These are phyloP conservation scores for Butyriboletus appendiculatus DNA, from an alignment of 1,284 basidiomycete genomes.

Conservation along the genomic window DNA sequence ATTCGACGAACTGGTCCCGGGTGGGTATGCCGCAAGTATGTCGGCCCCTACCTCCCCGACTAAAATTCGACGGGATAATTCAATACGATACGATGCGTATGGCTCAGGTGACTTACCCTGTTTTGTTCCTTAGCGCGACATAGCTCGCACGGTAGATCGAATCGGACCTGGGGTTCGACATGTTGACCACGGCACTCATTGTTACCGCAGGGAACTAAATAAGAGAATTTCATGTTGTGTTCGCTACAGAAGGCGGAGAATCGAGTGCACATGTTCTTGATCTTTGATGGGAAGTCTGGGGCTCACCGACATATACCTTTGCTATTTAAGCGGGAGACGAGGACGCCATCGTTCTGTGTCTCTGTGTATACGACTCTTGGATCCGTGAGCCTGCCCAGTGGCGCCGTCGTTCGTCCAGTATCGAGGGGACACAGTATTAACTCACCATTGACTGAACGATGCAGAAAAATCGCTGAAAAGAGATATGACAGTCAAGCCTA, in stretches of 20 bases:
- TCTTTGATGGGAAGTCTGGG: slow-evolving; percentile 11
- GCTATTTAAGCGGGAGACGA: slow-evolving; percentile 19
- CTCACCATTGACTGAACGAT: neutral
- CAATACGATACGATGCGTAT: neutral
- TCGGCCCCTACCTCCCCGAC: neutral
- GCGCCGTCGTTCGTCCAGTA: slow-evolving; percentile 17
- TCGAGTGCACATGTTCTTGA: slow-evolving; percentile 20
- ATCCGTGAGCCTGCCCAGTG: slow-evolving; percentile 4
- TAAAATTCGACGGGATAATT: neutral
- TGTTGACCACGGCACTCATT: neutral
- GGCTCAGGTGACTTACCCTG: slow-evolving; percentile 5
- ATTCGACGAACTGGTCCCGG: neutral
- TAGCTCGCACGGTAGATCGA: slow-evolving; percentile 9
- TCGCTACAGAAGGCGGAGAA: slow-evolving; percentile 5
- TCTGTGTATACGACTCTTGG: neutral
- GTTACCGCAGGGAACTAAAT: slow-evolving; percentile 1
- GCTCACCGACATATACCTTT: slow-evolving; percentile 14
- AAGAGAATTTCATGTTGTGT: slow-evolving; percentile 9
- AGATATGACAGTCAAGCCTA: neutral
- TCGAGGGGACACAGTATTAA: neutral
- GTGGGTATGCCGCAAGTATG: neutral
- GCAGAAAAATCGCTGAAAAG: neutral
- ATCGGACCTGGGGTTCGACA: neutral
- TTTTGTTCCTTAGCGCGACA: neutral
- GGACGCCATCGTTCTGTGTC: slow-evolving; percentile 8